Evolutionary conservation across 2,329 filamentous ascomycete species (phyloP), one percentile per base, ranked within the genome.

Genomic region (Rutstroemia sp.): DNA sequence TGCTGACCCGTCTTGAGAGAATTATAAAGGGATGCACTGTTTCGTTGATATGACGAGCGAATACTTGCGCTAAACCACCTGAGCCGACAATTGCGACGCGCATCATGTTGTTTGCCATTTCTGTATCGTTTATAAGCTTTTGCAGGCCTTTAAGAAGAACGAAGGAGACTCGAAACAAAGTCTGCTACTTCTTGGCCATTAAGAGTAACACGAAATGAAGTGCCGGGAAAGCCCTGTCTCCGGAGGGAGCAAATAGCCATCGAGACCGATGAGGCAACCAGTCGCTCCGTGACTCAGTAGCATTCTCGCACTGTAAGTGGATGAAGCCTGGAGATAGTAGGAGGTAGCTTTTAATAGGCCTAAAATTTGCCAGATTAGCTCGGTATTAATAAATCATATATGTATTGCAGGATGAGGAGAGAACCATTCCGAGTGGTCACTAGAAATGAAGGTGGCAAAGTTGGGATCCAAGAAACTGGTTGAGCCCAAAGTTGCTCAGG

Each of bases 21-120:
- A 91, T 77, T 52, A 91, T 76, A 46, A 89, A 77, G 51, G 84
- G 79, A 69, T 90, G 84, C 48, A 80, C 81, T 38, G 81, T 87
- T 52, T 81, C 76, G 30, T 80, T 78, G 34, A 91, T 76, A 64
- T 81, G 77, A 56, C 80, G 76, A 16, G 78, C 79, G 58, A 86
- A 77, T 37, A 78, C 72, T 58, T 78, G 75, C 54, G 81, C 81
- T 54, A 86, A 72, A 52, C 80, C 80, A 60, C 81, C 79, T 51
- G 78, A 82, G 44, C 82, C 82, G 61, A 81, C 82, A 62, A 86
- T 76, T 47, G 81, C 82, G 64, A 86, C 75, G 67, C 80, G 77
- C 76, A 84, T 83, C 61, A 64, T 68, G 59, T 44, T 66, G 56
- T 56, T 57, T 57, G 10, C 38, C 16, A 51, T 45, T 8, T 44